Evolutionary conservation across 495 filamentous ascomycete genomes (phyloP).

Genomic region (Glonium stellatum): DNA sequence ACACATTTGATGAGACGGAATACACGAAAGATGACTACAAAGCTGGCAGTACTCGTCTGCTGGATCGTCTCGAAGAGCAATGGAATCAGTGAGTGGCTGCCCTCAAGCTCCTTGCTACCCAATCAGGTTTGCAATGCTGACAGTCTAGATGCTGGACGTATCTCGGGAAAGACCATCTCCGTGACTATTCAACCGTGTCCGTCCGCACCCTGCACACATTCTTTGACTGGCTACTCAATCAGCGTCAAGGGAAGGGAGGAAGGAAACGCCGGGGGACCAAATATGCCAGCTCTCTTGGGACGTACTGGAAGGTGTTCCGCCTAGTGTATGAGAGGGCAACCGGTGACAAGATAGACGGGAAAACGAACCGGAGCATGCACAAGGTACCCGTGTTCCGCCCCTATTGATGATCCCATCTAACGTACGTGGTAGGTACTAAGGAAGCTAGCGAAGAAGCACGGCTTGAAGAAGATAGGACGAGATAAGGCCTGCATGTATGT

Average conservation of each 20-base stretch:
- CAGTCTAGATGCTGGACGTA: background rate
- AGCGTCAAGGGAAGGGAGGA: constrained; percentile 31
- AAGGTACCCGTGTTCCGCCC: background rate
- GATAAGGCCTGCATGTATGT: constrained; percentile 17
- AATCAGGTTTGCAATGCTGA: too few species aligned
- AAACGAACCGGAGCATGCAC: constrained; percentile 12
- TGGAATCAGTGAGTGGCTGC: background rate
- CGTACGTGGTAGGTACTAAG: constrained; percentile 4
- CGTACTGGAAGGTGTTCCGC: constrained; percentile 33
- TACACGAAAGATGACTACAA: constrained; percentile 14
- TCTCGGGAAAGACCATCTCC: background rate
- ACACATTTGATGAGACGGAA: constrained; percentile 5
- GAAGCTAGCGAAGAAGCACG: constrained; percentile 2
- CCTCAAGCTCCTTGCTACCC: background rate
- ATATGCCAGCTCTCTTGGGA: constrained; percentile 27
- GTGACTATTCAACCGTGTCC: background rate
- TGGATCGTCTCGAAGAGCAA: constrained; percentile 4
- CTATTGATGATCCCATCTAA: too few species aligned
- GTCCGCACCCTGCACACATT: constrained; percentile 12
- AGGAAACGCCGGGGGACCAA: constrained; percentile 29
- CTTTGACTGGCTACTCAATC: constrained; percentile 34
- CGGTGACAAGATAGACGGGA: constrained; percentile 26
- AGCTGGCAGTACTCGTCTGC: constrained; percentile 15
- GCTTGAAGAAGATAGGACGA: constrained; percentile 7
- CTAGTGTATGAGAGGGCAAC: constrained; percentile 31